Evolutionary conservation across 148 eudicot genomes (phyloP).

Genomic region (Rheum nobile): DNA sequence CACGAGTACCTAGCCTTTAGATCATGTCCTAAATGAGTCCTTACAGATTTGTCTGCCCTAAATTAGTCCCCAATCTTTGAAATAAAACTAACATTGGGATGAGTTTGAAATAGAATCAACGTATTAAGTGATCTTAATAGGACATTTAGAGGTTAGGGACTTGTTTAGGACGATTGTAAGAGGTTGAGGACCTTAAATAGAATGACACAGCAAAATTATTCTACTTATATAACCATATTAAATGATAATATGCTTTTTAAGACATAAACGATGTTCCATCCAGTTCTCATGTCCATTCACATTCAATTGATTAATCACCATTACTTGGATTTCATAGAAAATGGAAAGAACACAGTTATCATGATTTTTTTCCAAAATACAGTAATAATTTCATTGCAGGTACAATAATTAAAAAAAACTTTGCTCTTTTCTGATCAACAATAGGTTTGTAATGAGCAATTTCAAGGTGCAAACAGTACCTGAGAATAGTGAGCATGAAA

Average conservation of each 20-base stretch:
- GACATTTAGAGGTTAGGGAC: too few relatives aligned
- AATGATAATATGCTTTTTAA: not conserved
- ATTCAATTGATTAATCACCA: not conserved
- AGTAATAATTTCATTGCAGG: not conserved
- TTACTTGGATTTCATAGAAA: not conserved
- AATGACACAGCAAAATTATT: not conserved
- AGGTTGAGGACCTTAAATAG: not conserved
- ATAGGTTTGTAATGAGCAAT: not conserved
- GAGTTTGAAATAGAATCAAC: not conserved
- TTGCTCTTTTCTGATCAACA: not conserved
- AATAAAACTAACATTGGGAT: not conserved
- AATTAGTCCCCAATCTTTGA: not conserved
- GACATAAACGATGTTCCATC: not conserved
- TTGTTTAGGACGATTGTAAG: not conserved
- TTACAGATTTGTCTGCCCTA: too few relatives aligned
- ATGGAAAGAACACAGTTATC: not conserved
- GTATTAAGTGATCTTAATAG: not conserved
- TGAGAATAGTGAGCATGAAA: constrained; percentile 83
- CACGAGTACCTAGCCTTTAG: not conserved
- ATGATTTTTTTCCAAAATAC: not conserved
- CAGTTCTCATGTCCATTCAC: not conserved
- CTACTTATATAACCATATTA: not conserved
- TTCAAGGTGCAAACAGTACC: constrained; percentile 27
- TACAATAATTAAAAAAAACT: not conserved
- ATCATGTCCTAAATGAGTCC: too few relatives aligned